These are phyloP conservation scores for Akebia trifoliata DNA, from an alignment of 164 flowering plant species.

Conservation along the genomic window DNA sequence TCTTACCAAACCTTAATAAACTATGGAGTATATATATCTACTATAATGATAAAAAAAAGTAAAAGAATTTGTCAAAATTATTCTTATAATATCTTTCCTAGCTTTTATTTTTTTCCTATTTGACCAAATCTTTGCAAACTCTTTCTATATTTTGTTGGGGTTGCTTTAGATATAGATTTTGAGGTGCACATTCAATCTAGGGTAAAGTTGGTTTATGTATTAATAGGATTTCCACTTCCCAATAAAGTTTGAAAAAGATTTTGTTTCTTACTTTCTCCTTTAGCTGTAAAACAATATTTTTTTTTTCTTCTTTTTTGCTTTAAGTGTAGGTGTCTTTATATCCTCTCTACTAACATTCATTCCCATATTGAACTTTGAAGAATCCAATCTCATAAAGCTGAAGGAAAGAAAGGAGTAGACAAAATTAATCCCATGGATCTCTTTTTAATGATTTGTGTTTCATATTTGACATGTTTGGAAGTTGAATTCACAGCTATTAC, in stretches of 20 bases:
- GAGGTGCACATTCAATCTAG: not conserved
- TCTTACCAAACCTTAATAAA: too few relatives aligned
- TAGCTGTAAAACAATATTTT: slow-evolving; percentile 5
- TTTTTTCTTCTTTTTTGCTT: slow-evolving; percentile 14
- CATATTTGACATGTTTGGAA: slow-evolving; percentile 10
- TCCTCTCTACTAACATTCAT: slow-evolving; percentile 11
- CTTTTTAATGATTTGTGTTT: slow-evolving; percentile 18
- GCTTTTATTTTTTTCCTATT: not conserved
- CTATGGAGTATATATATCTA: too few relatives aligned
- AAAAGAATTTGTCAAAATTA: too few relatives aligned
- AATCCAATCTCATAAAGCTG: slow-evolving; percentile 25
- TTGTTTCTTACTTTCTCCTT: slow-evolving; percentile 8
- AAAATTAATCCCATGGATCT: slow-evolving; percentile 24
- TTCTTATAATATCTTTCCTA: not conserved
- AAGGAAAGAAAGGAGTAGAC: slow-evolving; percentile 26
- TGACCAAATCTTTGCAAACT: not conserved
- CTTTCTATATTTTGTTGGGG: not conserved
- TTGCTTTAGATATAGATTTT: not conserved
- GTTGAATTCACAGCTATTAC: slow-evolving; percentile 6
- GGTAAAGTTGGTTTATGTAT: not conserved
- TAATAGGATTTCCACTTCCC: slow-evolving; percentile 14
- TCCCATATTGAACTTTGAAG: slow-evolving; percentile 18
- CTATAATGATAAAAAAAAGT: too few relatives aligned
- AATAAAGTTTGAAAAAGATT: slow-evolving; percentile 17
- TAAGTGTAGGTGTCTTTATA: slow-evolving; percentile 13